These are phyloP conservation scores for Ogataea saltuana DNA, from an alignment of 805 yeast species.

Conservation along the genomic window DNA sequence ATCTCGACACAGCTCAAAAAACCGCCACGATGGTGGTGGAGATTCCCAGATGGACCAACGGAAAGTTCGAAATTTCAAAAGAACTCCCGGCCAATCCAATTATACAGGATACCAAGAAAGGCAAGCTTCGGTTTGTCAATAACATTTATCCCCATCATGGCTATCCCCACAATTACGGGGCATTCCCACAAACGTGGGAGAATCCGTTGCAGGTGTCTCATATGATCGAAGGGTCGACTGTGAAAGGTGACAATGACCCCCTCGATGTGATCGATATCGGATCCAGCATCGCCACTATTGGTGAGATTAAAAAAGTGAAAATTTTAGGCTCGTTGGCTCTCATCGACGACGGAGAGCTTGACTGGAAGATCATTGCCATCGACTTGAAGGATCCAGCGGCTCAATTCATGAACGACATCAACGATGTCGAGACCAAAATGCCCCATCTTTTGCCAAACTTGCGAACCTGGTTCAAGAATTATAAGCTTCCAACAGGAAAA, in stretches of 20 bases:
- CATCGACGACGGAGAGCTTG: conserved; percentile 93
- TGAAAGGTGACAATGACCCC: conserved; percentile 91
- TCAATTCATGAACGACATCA: conserved; percentile 55
- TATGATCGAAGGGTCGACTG: conserved; percentile 38
- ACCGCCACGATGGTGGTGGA: conserved; percentile 71
- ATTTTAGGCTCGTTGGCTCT: conserved; percentile 76
- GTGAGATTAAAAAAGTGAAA: conserved; percentile 62
- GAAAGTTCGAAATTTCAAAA: conserved; percentile 74
- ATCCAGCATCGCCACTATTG: conserved; percentile 42
- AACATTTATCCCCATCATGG: conserved; percentile 84
- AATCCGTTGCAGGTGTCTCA: conserved; percentile 64
- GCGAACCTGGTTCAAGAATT: conserved; percentile 77
- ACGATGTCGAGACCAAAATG: conserved; percentile 65
- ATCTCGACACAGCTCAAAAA: conserved; percentile 40
- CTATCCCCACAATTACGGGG: conserved; percentile 85
- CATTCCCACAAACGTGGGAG: conserved; percentile 96
- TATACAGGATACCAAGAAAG: conserved; percentile 70
- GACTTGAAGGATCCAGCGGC: conserved; percentile 69
- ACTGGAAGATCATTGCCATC: conserved; percentile 86
- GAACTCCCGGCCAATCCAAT: conserved; percentile 68
- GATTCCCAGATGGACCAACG: conserved; percentile 81
- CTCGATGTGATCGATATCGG: conserved; percentile 94
- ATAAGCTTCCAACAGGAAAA: conserved; percentile 82
- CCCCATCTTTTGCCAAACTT: conserved; percentile 74
- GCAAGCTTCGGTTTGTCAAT: conserved; percentile 70